These are phyloP conservation scores for Fragaria iinumae DNA, from an alignment of 306 rosid species.

Conservation along the genomic window DNA sequence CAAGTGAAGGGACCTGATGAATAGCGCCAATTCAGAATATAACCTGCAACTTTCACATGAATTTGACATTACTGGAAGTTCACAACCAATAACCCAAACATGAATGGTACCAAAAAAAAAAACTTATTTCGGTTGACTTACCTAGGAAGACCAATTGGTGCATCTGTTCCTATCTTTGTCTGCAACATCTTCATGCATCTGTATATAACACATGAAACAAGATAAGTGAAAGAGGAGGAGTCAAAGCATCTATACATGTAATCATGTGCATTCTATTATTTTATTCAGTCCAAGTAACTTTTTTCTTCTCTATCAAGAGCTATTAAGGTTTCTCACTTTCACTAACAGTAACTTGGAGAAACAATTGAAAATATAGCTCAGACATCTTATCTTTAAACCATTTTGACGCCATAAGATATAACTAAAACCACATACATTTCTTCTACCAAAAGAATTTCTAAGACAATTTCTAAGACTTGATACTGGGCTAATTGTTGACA, in stretches of 20 bases:
- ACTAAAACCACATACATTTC: background rate
- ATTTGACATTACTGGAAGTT: background rate
- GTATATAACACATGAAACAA: slow-evolving; percentile 28
- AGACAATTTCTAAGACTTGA: background rate
- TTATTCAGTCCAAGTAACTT: background rate
- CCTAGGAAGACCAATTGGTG: slow-evolving; percentile 44
- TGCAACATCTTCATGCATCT: slow-evolving; percentile 55
- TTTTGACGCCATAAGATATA: background rate
- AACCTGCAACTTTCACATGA: slow-evolving; percentile 46
- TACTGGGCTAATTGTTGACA: background rate
- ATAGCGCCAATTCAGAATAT: slow-evolving; percentile 50
- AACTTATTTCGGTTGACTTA: slow-evolving; percentile 32
- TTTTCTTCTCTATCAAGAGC: background rate
- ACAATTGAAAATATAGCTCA: background rate
- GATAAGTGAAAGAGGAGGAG: slow-evolving; percentile 22
- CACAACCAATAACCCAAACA: slow-evolving; percentile 18
- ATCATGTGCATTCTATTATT: slow-evolving; percentile 1
- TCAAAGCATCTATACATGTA: background rate
- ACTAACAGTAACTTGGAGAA: background rate
- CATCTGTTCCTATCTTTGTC: slow-evolving; percentile 36
- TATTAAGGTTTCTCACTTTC: background rate
- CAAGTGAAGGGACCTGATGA: slow-evolving; percentile 54
- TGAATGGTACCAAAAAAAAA: slow-evolving; percentile 2
- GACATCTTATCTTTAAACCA: background rate
- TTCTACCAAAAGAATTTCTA: background rate